Evolutionary conservation across 805 yeast species (phyloP).

Genomic region (Lachancea nothofagi): DNA sequence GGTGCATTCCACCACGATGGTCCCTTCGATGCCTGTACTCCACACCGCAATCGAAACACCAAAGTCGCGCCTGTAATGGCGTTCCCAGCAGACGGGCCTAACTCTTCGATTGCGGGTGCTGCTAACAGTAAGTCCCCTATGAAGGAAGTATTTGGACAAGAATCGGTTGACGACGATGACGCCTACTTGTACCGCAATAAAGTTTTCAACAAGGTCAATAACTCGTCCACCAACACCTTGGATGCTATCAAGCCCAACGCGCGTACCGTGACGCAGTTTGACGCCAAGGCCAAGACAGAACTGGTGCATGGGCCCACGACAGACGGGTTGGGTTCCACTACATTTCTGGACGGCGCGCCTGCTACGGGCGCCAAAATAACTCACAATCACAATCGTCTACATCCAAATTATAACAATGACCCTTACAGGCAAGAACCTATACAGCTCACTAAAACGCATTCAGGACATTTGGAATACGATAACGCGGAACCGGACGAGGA

Average conservation of each 20-base stretch:
- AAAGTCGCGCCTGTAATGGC: constrained; percentile 89
- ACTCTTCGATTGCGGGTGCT: constrained; percentile 71
- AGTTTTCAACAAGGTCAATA: constrained; percentile 11
- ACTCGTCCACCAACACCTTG: constrained; percentile 20
- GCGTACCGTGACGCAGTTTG: constrained; percentile 54
- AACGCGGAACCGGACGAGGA: constrained; percentile 27
- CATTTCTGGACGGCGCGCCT: constrained; percentile 94
- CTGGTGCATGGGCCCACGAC: constrained; percentile 85
- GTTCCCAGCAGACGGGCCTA: constrained; percentile 94
- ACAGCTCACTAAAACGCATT: constrained; percentile 18
- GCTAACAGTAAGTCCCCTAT: constrained; percentile 59
- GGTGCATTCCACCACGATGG: constrained; percentile 98
- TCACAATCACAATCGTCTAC: constrained; percentile 34
- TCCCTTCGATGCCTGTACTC: constrained; percentile 97
- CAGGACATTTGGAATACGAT: constrained; percentile 18
- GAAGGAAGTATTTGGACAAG: constrained; percentile 72
- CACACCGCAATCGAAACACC: constrained; percentile 79
- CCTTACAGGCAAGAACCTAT: constrained; percentile 12
- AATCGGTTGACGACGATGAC: constrained; percentile 44
- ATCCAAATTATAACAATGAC: constrained; percentile 33
- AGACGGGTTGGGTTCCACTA: constrained; percentile 84
- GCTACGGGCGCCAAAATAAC: constrained; percentile 57
- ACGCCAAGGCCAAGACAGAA: constrained; percentile 58
- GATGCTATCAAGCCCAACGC: constrained; percentile 48
- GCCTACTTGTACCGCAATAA: constrained; percentile 33